These are phyloP conservation scores for Cucumis melo DNA, from an alignment of 306 rosid species.

Conservation along the genomic window DNA sequence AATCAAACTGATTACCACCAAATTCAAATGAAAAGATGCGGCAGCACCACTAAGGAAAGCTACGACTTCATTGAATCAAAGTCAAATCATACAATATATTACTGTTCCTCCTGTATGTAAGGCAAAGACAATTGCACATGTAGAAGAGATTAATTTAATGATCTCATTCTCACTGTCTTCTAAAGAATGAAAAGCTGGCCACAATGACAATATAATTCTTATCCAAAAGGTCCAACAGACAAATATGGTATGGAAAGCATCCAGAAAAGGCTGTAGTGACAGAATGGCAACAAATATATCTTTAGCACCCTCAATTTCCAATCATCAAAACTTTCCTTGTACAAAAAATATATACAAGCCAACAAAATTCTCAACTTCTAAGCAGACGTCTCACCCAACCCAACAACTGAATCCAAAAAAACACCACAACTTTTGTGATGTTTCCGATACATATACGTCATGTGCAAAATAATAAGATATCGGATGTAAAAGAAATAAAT, in stretches of 20 bases:
- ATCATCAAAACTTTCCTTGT: neutral
- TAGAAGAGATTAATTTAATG: neutral
- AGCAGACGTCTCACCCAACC: neutral
- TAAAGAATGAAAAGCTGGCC: neutral
- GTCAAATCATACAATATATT: too few species aligned
- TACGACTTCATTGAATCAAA: too few species aligned
- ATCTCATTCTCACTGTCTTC: neutral
- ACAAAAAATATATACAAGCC: conserved; percentile 4
- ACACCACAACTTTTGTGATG: conserved; percentile 5
- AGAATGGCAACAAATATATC: neutral
- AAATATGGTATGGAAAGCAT: neutral
- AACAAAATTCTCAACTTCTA: neutral
- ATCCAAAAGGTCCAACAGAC: neutral
- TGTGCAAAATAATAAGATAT: neutral
- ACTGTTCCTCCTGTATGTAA: neutral
- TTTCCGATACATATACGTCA: neutral
- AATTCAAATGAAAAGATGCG: neutral
- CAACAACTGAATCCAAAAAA: conserved; percentile 8
- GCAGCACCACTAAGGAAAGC: neutral
- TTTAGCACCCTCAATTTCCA: neutral
- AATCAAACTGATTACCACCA: neutral
- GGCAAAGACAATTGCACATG: neutral
- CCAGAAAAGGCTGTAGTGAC: neutral
- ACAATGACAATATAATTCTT: neutral
- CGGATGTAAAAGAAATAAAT: neutral